A percentile compares a stretch with the other conserved stretches of the same genome.
phyloP scores from a whole-genome alignment of 2,329 filamentous ascomycete species.

The Claviceps lovelessii region DNA sequence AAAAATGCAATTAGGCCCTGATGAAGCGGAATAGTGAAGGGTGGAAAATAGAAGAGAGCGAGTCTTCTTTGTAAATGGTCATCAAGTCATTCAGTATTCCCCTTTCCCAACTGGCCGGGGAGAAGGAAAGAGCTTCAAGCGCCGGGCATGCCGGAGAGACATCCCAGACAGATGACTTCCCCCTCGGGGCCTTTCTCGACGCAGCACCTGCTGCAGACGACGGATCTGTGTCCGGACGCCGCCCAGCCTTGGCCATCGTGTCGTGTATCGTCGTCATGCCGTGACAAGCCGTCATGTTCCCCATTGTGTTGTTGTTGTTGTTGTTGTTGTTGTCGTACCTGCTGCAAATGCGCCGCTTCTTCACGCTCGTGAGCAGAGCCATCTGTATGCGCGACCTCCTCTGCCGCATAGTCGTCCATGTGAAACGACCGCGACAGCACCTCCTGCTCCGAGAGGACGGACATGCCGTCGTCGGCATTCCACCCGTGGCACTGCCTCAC shows the following conservation, averaged over 20 bases:
- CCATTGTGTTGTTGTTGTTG: background rate
- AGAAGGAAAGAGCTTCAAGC: background rate
- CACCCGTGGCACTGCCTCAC: slow-evolving; percentile 47
- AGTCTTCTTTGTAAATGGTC: background rate
- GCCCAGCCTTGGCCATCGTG: slow-evolving; percentile 20
- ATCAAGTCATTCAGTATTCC: background rate
- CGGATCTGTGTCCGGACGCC: slow-evolving; percentile 31
- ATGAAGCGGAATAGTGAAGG: no score
- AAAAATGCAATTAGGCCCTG: no score
- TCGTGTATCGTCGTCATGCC: background rate
- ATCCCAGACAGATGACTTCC: slow-evolving; percentile 52
- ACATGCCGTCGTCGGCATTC: slow-evolving; percentile 12
- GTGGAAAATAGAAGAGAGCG: background rate
- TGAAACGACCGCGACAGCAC: slow-evolving; percentile 30
- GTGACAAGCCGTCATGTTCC: no score
- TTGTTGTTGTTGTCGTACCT: background rate
- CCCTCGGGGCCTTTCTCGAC: slow-evolving; percentile 50
- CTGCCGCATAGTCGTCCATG: slow-evolving; percentile 36
- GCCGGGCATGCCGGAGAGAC: slow-evolving; percentile 31
- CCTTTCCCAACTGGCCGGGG: background rate
- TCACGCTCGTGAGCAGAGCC: background rate
- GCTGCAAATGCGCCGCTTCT: background rate
- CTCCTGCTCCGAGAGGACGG: slow-evolving; percentile 19
- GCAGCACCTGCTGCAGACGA: slow-evolving; percentile 55
- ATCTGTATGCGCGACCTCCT: slow-evolving; percentile 5